These are phyloP conservation scores for Oryza glaberrima DNA, from an alignment of 176 grass and related monocot species.

Conservation along the genomic window DNA sequence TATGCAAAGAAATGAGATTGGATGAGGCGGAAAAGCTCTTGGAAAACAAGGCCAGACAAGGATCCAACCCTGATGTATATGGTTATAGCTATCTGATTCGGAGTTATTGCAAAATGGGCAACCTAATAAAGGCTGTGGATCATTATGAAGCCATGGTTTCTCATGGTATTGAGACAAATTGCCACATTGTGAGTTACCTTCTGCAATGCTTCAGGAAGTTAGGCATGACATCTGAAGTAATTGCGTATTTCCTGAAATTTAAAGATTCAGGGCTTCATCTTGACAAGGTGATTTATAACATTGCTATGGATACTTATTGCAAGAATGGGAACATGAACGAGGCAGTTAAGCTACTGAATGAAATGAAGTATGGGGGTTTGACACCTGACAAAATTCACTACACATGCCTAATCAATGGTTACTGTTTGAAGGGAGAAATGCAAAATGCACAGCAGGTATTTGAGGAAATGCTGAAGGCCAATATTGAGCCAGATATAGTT, in stretches of 20 bases:
- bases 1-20: slow-evolving; percentile 75
- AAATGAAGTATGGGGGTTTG: slow-evolving; percentile 67
- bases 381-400: slow-evolving; percentile 78
- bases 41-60: slow-evolving; percentile 53
- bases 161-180: slow-evolving; percentile 59
- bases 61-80: slow-evolving; percentile 45
- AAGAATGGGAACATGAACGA: slow-evolving; percentile 59
- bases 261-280: slow-evolving; percentile 56
- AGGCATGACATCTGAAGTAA: slow-evolving; percentile 56
- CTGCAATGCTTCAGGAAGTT: slow-evolving; percentile 58
- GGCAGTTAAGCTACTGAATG: slow-evolving; percentile 62
- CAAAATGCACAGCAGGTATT: slow-evolving; percentile 61
- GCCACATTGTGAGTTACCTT: slow-evolving; percentile 55
- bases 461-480: slow-evolving; percentile 62
- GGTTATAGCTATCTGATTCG: slow-evolving; percentile 66
- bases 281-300: slow-evolving; percentile 74
- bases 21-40: slow-evolving; percentile 74
- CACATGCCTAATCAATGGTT: slow-evolving; percentile 78
- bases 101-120: slow-evolving; percentile 58
- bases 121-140: slow-evolving; percentile 57
- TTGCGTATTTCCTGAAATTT: slow-evolving; percentile 55
- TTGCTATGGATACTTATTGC: slow-evolving; percentile 66
- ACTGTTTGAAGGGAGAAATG: slow-evolving; percentile 68
- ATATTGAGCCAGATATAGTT: slow-evolving; percentile 69
- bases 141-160: slow-evolving; percentile 60